A percentile compares a stretch with the other conserved stretches of the same genome.
Evolutionary conservation across 2,329 filamentous ascomycete genomes (phyloP).

Genomic region (Paraphaeosphaeria minitans): DNA sequence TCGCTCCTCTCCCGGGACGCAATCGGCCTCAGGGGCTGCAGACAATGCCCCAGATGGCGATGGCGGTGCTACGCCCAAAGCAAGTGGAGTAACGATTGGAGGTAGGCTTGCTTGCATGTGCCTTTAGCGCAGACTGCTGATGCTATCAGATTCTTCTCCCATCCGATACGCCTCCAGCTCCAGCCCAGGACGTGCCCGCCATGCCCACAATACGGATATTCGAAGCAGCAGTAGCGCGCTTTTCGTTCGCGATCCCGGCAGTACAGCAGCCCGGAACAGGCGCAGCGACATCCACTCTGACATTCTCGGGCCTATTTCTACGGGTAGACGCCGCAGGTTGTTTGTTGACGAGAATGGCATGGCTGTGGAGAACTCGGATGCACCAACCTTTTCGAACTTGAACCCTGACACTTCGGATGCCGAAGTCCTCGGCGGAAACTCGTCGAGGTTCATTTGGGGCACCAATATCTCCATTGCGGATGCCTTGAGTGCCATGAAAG

Average conservation of each 20-base stretch:
- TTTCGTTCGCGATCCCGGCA: slow-evolving; percentile 70
- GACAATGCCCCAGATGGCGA: slow-evolving; percentile 56
- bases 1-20: slow-evolving; percentile 63
- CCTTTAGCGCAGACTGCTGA: slow-evolving; percentile 18
- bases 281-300: slow-evolving; percentile 90
- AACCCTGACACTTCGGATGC: slow-evolving; percentile 91
- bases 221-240: slow-evolving; percentile 84
- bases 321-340: slow-evolving; percentile 59
- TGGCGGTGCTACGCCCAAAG: slow-evolving; percentile 73
- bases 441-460: slow-evolving; percentile 89
- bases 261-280: slow-evolving; percentile 65
- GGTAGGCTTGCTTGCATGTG: slow-evolving; percentile 55
- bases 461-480: slow-evolving; percentile 95
- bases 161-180: slow-evolving; percentile 91
- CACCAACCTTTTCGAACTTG: slow-evolving; percentile 67
- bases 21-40: slow-evolving; percentile 46
- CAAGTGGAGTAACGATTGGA: slow-evolving; percentile 64
- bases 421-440: slow-evolving; percentile 80
- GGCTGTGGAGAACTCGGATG: slow-evolving; percentile 63
- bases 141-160: slow-evolving; percentile 78
- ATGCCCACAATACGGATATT: slow-evolving; percentile 70
- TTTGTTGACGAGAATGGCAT: slow-evolving; percentile 70
- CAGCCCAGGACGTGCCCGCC: slow-evolving; percentile 70
- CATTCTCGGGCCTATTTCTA: slow-evolving; percentile 53
- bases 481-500: slow-evolving; percentile 84